Evolutionary conservation across 2,329 filamentous ascomycete genomes (phyloP), one percentile per base, ranked within the genome.

Genomic region (Hypoxylon sp.): DNA sequence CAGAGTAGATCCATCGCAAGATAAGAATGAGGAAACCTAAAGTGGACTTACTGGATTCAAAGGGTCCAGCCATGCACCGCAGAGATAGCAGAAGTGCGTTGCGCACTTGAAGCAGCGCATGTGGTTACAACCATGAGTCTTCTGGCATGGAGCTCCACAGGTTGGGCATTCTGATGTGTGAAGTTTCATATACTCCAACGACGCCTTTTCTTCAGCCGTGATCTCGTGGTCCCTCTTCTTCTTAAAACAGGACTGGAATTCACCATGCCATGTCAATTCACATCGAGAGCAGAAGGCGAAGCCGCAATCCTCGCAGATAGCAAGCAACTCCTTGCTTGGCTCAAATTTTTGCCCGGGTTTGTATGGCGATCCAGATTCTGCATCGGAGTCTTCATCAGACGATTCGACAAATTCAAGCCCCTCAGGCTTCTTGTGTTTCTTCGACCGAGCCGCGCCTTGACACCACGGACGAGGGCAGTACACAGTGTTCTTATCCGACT

Each of bases 391-490:
- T 3, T 84, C 83, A 50, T 88, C 86, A 0, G 89, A 90, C 3
- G 82, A 77, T 52, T 88, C 87, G 17, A 84, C 83, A 22, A 89
- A 84, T 67, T 92, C 86, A 1, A 91, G 82, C 3, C 91, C 90
- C n/a, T 85, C 80, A 3, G 91, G 91, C 76, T 93, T 93, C 66
- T 86, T 90, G 79, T 92, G 90, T 74, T 87, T 89, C 76, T 91
- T 92, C 22, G 91, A 93, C 50, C 89, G 88, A 26, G 94, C 94
- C 2, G 94, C 93, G 5, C 94, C 94, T 79, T 96, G 93, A 78
- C 96, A 99, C 93, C 94, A 98, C 62, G 90, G 86, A 8, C 96
- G 89, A 0, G 96, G 96, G 76, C 96, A 99, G 79, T 97, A 98
- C 35, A 98, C 87, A 0, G 94, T 98, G 65, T 90, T 91, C 76